Conservation (phyloP, 371 early-diverging fungal species). For the Rhizopus delemar region DNA sequence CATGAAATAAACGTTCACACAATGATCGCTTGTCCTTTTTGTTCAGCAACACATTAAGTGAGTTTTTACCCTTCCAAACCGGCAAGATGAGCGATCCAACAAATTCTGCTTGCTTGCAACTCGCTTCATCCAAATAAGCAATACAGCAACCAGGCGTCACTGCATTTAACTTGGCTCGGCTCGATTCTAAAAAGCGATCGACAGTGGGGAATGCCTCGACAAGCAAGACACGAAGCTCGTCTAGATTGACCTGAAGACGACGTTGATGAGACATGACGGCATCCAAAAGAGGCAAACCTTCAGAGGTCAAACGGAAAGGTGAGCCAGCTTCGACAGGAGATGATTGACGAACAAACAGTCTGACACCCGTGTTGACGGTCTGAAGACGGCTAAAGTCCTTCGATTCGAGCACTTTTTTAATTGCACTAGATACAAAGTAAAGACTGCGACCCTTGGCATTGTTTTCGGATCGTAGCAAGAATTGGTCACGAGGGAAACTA, state of each 20-base stretch:
- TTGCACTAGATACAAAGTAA: slow-evolving; percentile 78
- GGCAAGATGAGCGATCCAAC: slow-evolving; percentile 61
- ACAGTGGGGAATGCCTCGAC: slow-evolving; percentile 62
- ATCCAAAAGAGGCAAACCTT: slow-evolving; percentile 73
- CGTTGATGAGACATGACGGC: slow-evolving; percentile 60
- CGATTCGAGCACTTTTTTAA: slow-evolving; percentile 71
- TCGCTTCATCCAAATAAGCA: slow-evolving; percentile 54
- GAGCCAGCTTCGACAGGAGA: slow-evolving; percentile 56
- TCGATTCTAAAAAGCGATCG: slow-evolving; percentile 36
- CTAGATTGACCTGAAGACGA: slow-evolving; percentile 50
- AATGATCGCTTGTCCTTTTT: slow-evolving; percentile 67
- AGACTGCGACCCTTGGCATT: slow-evolving; percentile 70
- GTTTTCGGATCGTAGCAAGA: slow-evolving; percentile 78
- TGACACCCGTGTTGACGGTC: slow-evolving; percentile 89
- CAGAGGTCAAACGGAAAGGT: slow-evolving; percentile 77
- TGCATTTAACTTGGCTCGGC: slow-evolving; percentile 1
- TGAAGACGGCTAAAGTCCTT: slow-evolving; percentile 69
- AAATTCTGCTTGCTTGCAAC: slow-evolving; percentile 24
- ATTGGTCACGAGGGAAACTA: slow-evolving; percentile 77
- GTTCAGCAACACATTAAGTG: slow-evolving; percentile 71
- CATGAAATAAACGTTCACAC: slow-evolving; percentile 46
- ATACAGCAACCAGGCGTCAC: slow-evolving; percentile 62
- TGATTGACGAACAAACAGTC: slow-evolving; percentile 78
- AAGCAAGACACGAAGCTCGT: slow-evolving; percentile 61
- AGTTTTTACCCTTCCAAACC: slow-evolving; percentile 73